Conservation (phyloP, 129 eudicot genomes). For the Artemisia argyi region DNA sequence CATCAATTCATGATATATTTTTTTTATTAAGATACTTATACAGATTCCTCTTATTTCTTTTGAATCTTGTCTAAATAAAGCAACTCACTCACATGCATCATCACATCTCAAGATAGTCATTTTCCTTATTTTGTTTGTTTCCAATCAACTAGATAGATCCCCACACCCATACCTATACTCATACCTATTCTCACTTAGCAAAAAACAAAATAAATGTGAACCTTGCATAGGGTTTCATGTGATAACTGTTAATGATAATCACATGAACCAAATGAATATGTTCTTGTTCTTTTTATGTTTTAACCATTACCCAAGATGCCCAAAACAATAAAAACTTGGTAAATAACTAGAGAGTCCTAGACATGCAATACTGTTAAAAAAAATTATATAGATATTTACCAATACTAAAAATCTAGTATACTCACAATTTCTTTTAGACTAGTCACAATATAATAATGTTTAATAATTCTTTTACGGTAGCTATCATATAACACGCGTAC, state of each 20-base stretch:
- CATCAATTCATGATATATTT: background rate
- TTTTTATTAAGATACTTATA: background rate
- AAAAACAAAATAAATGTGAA: constrained; percentile 4
- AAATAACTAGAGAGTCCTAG: background rate
- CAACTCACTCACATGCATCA: constrained; percentile 19
- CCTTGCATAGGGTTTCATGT: constrained; percentile 23
- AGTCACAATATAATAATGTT: too few relatives aligned
- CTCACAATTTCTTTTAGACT: too few relatives aligned
- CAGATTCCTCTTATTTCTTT: background rate
- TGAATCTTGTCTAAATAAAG: constrained; percentile 14
- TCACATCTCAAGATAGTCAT: constrained; percentile 22
- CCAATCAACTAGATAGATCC: constrained; percentile 9
- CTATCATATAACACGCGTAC: constrained; percentile 24
- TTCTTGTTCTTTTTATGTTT: constrained; percentile 8
- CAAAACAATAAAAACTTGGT: background rate
- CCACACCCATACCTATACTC: background rate
- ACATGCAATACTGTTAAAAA: too few relatives aligned
- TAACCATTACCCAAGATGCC: constrained; percentile 9
- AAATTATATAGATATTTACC: too few relatives aligned
- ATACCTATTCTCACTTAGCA: background rate
- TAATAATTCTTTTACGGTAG: background rate
- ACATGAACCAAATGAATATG: constrained; percentile 25
- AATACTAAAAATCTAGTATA: too few relatives aligned
- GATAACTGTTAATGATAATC: constrained; percentile 20
- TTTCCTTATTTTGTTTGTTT: constrained; percentile 22